Evolutionary conservation across 2,329 filamentous ascomycete genomes (phyloP), one percentile per base, ranked within the genome.

Genomic region (Alternaria sp.): DNA sequence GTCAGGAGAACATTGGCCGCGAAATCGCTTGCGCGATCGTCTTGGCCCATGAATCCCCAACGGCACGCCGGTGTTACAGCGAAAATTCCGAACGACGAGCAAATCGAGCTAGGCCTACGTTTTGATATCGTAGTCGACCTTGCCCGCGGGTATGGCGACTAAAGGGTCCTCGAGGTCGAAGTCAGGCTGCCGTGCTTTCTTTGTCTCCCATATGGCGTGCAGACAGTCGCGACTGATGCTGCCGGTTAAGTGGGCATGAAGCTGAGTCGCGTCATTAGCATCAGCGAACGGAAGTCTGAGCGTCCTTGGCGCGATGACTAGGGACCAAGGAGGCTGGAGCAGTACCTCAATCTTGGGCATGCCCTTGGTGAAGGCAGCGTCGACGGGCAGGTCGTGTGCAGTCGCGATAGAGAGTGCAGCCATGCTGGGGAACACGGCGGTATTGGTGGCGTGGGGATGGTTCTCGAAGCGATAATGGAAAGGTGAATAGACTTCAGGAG

Each of bases 161-260:
- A 91, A 79, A 2, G 92, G 92, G 72, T 96, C 91, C 54, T 88
- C 83, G 1, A 94, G 81, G 10, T 83, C 76, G 3, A 88, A 86
- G 21, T 83, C 74, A 5, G 84, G 82, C 8, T 85, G 79, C 19
- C 75, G 71, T 4, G 81, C 80, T 62, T 86, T 87, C 75, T 89
- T 91, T 58, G 78, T 77, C 51, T 81, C 70, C 91, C 92, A 96
- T 74, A 95, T 88, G 40, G 92, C 86, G 74, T 93, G 91, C 2
- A 96, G 87, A 64, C 88, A 90, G 71, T 88, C 81, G 30, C 90
- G 87, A 74, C 87, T 90, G 77, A 96, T 92, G 77, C 90, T 93
- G 57, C 92, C 92, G 44, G 89, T 92, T 47, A 96, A 85, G 79
- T 96, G 92, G 65, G 92, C 92, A 73, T 96, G 92, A 57, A 95